Base-by-base conservation (phyloP, 495 filamentous ascomycete genomes). In the Lasiosphaeria miniovina region DNA sequence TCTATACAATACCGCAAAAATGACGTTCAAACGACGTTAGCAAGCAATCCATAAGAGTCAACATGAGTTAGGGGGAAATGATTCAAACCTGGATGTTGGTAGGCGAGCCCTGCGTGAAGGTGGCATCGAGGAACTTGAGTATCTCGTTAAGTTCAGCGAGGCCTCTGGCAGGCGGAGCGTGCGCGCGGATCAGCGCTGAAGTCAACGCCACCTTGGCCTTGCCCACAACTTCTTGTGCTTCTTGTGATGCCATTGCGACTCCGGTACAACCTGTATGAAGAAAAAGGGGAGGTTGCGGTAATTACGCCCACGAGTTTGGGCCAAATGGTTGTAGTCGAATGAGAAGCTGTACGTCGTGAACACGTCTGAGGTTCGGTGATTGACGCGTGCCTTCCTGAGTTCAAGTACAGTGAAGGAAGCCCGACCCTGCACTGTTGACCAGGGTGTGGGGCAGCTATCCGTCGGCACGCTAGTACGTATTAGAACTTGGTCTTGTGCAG, bases 1-100 rank as follows among this genome's bases (percentile, higher is more conserved):
- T 88, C 92, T 96, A 82, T 71, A 48, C 48, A 38, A 65, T 32
- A 56, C 59, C 54, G 58, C 58, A 57, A 55, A 15, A 48, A 40
- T 71, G 55, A 65, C 61, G 64, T 24, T 24, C 24, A 24, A 24
- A 24, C 24, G 67, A 64, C 64, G 85, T 85, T 85, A 87, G 84
- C 77, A 74, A 77, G 80, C 72, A 76, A 74, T 77, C 75, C 70
- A 72, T 55, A 73, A 71, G 65, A 74, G 75, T 65, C 72, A 83
- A 80, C 80, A 72, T 71, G 67, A 83, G 80, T 74, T 74, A 73
- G 77, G 79, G 68, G 68, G 69, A 75, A 72, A 76, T 77, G 74
- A 24, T 24, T 90, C 91, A 93, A 91, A 96, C 92, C 92, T 96
- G 92, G 81, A 96, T 88, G 78, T 96, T 95, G 77, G 78, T 70